A percentile compares a stretch with the other conserved stretches of the same genome.
Evolutionary conservation across 306 rosid species (phyloP).

Genomic region (Inga leiocalycina): DNA sequence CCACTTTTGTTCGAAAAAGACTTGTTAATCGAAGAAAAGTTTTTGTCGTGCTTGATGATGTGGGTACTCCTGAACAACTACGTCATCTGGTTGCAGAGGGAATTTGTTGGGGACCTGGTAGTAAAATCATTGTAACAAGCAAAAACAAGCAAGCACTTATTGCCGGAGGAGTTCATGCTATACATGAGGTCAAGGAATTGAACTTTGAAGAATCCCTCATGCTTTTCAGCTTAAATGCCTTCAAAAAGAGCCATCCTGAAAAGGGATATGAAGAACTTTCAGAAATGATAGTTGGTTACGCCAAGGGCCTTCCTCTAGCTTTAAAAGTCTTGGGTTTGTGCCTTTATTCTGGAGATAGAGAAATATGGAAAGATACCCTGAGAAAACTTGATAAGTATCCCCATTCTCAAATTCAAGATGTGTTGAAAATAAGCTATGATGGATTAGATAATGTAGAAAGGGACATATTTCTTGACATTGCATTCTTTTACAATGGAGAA

Average conservation of each 20-base stretch:
- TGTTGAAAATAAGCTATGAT: not conserved
- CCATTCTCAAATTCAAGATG: not conserved
- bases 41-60: slow-evolving; percentile 35
- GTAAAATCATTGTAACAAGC: slow-evolving; percentile 31
- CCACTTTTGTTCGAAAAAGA: not conserved
- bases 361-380: not conserved
- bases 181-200: not conserved
- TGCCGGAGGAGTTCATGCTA: not conserved
- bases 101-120: not conserved
- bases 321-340: not conserved
- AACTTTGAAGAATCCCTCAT: not conserved
- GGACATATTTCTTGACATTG: not conserved
- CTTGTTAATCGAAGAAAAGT: not conserved
- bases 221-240: slow-evolving; percentile 30
- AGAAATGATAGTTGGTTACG: not conserved
- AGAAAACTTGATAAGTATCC: not conserved
- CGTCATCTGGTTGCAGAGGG: not conserved
- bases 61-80: not conserved
- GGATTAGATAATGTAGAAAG: not conserved
- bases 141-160: slow-evolving; percentile 11
- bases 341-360: not conserved
- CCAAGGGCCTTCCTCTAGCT: slow-evolving; percentile 19
- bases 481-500: not conserved
- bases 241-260: not conserved
- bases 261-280: not conserved